Percentiles rank a stretch among this genome's conserved stretches.
Conservation (phyloP, 495 filamentous ascomycete genomes). For the Penicillium coprophilum region DNA sequence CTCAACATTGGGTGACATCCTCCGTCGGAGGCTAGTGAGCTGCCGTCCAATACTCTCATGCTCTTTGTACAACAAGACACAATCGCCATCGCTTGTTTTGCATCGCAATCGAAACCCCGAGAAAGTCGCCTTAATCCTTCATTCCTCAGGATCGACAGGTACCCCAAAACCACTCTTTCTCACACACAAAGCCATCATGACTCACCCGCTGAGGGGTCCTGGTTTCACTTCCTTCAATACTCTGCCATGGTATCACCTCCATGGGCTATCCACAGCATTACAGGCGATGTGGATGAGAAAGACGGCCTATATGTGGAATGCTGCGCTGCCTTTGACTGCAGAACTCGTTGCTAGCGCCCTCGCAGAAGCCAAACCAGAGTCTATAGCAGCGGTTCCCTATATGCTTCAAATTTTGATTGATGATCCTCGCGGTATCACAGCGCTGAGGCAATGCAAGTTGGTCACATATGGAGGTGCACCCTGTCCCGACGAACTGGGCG, state of each 20-base stretch:
- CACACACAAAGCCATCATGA: constrained; percentile 43
- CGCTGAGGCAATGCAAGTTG: constrained; percentile 43
- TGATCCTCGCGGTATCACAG: constrained; percentile 45
- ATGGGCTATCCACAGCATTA: constrained; percentile 46
- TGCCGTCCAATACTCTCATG: constrained; percentile 33
- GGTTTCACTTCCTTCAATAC: constrained; percentile 52
- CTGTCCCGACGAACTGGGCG: constrained; percentile 59
- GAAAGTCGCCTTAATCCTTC: constrained; percentile 48
- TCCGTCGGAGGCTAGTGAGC: constrained; percentile 33
- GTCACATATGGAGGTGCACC: constrained; percentile 54
- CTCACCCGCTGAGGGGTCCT: constrained; percentile 31
- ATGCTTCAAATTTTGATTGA: constrained; percentile 55
- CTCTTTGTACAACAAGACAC: constrained; percentile 8
- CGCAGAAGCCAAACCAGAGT: constrained; percentile 47
- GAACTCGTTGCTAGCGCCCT: constrained; percentile 47
- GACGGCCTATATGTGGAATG: constrained; percentile 51
- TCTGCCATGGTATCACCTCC: constrained; percentile 57
- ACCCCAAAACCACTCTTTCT: constrained; percentile 54
- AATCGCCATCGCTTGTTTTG: constrained; percentile 34
- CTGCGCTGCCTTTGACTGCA: constrained; percentile 54
- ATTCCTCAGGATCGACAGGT: constrained; percentile 61
- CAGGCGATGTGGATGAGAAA: constrained; percentile 55
- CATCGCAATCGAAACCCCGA: constrained; percentile 33
- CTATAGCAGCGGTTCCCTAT: constrained; percentile 57
- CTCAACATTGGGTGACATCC: constrained; percentile 44